Base-by-base conservation (phyloP, 371 early-diverging fungal species). In the Mortierella sp. region DNA sequence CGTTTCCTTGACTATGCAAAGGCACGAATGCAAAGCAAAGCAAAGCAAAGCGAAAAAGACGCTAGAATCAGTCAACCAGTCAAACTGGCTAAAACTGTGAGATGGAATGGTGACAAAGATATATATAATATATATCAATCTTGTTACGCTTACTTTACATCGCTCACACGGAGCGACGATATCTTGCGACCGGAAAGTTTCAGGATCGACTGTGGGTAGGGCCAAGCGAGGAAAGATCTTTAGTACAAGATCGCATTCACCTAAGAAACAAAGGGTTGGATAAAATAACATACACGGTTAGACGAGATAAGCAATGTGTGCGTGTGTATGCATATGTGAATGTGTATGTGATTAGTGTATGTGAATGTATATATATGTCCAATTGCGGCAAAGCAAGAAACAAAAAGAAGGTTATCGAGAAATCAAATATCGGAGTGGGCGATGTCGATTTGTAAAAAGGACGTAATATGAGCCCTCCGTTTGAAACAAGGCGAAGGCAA, bases 241-340 rank as follows among this genome's bases (percentile, higher is more conserved):
- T 53, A 79, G 63, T 24, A 74, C 80, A 16, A 79, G 70, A 40
- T 79, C 80, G n/a, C 80, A 79, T 16, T 79, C 80, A 58, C 80
- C 80, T 79, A 58, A 38, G 2, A n/a, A 22, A 63, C 33, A 6
- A 38, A 48, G 36, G 6, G 36, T 0, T 0, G 6, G 3, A 6
- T 36, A 36, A 36, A 36, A 47, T 10, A 63, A 16, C 16, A 22
- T 21, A 45, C 10, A 22, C 11, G 33, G 9, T 22, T 16, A 48
- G 48, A 11, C 10, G 43, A 43, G 15, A 0, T 36, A 43, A 43
- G 10, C 43, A 15, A 10, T 10, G 43, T 43, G 48, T 48, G 10
- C 0, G 10, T 9, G 43, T 3, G 43, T 43, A 3, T 43, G 43
- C 10, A 4, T 43, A 10, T 43, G 15, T 3, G 2, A 9, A 43